Evolutionary conservation across 805 yeast species (phyloP).

Genomic region (Pichia paraexigua): DNA sequence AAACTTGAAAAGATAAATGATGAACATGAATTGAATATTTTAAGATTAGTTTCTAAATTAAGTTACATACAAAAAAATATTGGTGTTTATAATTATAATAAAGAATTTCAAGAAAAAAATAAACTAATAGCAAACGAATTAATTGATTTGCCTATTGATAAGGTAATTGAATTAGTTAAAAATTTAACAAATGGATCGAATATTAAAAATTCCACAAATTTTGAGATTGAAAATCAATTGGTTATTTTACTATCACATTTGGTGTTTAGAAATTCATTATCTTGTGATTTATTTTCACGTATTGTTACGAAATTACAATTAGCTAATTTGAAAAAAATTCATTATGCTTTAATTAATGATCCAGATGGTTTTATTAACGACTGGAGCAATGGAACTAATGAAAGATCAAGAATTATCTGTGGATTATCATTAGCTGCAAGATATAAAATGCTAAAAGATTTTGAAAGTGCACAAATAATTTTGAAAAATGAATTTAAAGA

Average conservation of each 20-base stretch:
- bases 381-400: constrained; percentile 3
- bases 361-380: constrained; percentile 6
- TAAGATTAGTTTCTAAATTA: constrained; percentile 10
- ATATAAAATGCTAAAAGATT: constrained; percentile 16
- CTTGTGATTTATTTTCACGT: constrained; percentile 10
- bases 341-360: constrained; percentile 6
- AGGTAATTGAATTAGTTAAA: constrained; percentile 1
- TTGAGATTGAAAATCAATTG: constrained; percentile 11
- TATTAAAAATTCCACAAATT: neutral
- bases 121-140: constrained; percentile 1
- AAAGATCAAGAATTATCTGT: constrained; percentile 12
- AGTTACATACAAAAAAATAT: constrained; percentile 14
- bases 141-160: constrained; percentile 6
- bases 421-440: constrained; percentile 20
- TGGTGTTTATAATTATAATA: constrained; percentile 2
- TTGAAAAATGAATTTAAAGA: constrained; percentile 10
- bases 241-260: constrained; percentile 17
- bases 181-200: neutral
- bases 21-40: constrained; percentile 10
- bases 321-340: constrained; percentile 10
- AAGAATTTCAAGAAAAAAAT: neutral
- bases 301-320: constrained; percentile 17
- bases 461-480: constrained; percentile 11
- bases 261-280: constrained; percentile 13
- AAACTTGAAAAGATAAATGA: constrained; percentile 9